These are phyloP conservation scores for Clonostachys rhizophaga DNA, from an alignment of 2,329 filamentous ascomycete genomes.

Conservation along the genomic window DNA sequence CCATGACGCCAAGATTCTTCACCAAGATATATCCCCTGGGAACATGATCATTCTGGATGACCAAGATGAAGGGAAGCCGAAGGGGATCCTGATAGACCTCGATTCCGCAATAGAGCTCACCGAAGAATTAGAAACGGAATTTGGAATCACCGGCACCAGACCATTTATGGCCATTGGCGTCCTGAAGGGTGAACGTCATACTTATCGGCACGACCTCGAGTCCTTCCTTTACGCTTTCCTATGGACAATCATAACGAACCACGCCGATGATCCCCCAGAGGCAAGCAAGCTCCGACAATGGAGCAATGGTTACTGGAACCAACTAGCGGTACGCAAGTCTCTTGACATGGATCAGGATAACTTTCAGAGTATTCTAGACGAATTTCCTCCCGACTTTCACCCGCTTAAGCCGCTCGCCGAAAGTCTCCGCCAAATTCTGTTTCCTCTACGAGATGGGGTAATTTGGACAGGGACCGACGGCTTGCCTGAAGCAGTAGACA, in stretches of 20 bases:
- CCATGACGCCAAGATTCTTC: slow-evolving; percentile 5
- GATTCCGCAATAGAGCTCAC: slow-evolving; percentile 7
- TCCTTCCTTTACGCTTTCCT: slow-evolving; percentile 17
- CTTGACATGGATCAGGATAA: slow-evolving; percentile 3
- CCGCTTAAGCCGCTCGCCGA: slow-evolving; percentile 8
- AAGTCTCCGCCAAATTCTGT: slow-evolving; percentile 8
- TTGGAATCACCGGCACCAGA: slow-evolving; percentile 5
- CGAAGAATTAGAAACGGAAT: background rate
- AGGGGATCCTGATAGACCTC: slow-evolving; percentile 11
- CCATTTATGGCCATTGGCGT: slow-evolving; percentile 17
- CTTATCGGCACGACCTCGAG: slow-evolving; percentile 17
- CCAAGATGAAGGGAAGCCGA: background rate
- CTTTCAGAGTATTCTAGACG: slow-evolving; percentile 8
- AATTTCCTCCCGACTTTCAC: slow-evolving; percentile 9
- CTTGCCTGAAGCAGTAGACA: slow-evolving; percentile 7
- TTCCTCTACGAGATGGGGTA: slow-evolving; percentile 7
- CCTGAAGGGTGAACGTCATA: slow-evolving; percentile 3
- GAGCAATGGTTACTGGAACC: slow-evolving; percentile 5
- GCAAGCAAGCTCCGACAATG: slow-evolving; percentile 7
- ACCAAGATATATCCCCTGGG: slow-evolving; percentile 8
- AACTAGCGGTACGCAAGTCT: slow-evolving; percentile 4
- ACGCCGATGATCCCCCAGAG: slow-evolving; percentile 2
- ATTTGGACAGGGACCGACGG: slow-evolving; percentile 7
- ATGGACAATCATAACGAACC: slow-evolving; percentile 4
- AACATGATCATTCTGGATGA: slow-evolving; percentile 10